Percentiles rank a stretch among this genome's conserved stretches.
Conservation (phyloP, 2,329 filamentous ascomycete genomes). For the Aotearoamyces nothofagi region DNA sequence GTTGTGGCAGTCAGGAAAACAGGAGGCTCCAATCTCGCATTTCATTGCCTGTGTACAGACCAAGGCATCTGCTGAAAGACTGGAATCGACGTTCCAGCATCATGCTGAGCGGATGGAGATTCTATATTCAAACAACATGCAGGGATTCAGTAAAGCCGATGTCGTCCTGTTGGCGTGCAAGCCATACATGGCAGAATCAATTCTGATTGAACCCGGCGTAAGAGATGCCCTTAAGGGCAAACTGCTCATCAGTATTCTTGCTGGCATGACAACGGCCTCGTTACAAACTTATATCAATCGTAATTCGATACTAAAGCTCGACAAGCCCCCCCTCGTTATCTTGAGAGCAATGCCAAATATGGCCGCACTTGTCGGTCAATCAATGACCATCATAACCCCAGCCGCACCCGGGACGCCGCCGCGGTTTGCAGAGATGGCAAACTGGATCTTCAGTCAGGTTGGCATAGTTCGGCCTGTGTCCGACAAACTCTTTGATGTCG, state of each 20-base stretch:
- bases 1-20: conserved; percentile 18
- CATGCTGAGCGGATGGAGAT: conserved; percentile 46
- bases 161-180: conserved; percentile 71
- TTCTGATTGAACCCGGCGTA: conserved; percentile 55
- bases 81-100: too few species aligned
- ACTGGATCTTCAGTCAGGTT: conserved; percentile 64
- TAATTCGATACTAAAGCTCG: too few species aligned
- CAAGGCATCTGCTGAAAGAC: too few species aligned
- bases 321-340: too few species aligned
- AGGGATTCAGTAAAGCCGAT: conserved; percentile 51
- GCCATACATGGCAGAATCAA: conserved; percentile 54
- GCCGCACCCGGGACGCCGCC: conserved; percentile 40
- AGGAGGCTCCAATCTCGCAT: too few species aligned
- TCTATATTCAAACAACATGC: conserved; percentile 56
- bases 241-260: conserved; percentile 67
- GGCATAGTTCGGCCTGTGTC: conserved; percentile 56
- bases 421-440: conserved; percentile 46
- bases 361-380: conserved; percentile 61
- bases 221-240: conserved; percentile 61
- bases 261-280: conserved; percentile 63
- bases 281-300: too few species aligned
- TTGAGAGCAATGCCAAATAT: conserved; percentile 79
- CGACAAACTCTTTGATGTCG: conserved; percentile 53
- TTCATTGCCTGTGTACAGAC: conserved; percentile 74
- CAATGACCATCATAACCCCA: conserved; percentile 57